Conservation (phyloP, 495 filamentous ascomycete species). For the Niebla homalea region DNA sequence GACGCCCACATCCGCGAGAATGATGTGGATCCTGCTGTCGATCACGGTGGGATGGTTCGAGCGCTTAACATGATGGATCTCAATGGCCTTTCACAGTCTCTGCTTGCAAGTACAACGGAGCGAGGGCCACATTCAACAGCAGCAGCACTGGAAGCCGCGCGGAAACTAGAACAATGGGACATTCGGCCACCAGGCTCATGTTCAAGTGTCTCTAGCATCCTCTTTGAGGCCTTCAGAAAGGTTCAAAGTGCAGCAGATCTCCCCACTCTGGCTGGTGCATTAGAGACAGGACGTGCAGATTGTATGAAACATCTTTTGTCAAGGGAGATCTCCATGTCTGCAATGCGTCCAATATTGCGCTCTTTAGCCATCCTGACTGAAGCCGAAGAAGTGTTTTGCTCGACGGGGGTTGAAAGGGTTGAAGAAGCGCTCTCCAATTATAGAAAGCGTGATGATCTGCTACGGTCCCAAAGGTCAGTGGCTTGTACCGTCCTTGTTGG, state of each 20-base stretch:
- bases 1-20: constrained; percentile 61
- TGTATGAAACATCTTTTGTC: constrained; percentile 46
- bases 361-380: constrained; percentile 70
- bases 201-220: constrained; percentile 47
- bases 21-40: constrained; percentile 26
- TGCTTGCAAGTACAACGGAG: constrained; percentile 41
- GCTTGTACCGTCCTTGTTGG: too few relatives aligned
- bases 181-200: constrained; percentile 55
- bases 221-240: constrained; percentile 69
- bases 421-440: constrained; percentile 49
- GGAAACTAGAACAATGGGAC: constrained; percentile 87
- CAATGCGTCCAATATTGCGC: constrained; percentile 50
- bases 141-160: constrained; percentile 65
- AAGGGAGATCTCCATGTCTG: constrained; percentile 41
- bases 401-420: constrained; percentile 44
- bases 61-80: constrained; percentile 54
- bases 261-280: constrained; percentile 34
- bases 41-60: constrained; percentile 28
- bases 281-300: constrained; percentile 47
- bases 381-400: constrained; percentile 59
- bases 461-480: constrained; percentile 60
- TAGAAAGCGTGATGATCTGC: constrained; percentile 54
- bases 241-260: constrained; percentile 54
- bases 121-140: constrained; percentile 35
- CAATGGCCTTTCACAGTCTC: constrained; percentile 55